Conservation (phyloP, 805 yeast genomes). For the Saccharomyces kudriavzevii region DNA sequence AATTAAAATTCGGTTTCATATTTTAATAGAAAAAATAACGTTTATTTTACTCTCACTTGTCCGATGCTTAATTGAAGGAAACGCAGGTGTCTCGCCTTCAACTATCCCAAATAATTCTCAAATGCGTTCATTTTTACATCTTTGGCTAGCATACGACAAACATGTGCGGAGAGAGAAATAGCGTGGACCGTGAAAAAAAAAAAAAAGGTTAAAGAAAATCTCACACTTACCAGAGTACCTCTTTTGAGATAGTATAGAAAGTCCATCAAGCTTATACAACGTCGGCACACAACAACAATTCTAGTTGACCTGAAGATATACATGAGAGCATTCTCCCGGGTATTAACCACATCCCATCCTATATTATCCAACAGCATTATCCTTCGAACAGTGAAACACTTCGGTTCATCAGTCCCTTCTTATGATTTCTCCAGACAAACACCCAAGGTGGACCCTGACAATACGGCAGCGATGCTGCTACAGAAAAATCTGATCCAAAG, state of each 20-base stretch:
- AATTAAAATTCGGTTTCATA: not conserved
- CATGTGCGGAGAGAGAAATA: no score
- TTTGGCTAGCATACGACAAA: not conserved
- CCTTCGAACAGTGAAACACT: not conserved
- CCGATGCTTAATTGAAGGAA: no score
- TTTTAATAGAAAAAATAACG: not conserved
- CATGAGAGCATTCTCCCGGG: not conserved
- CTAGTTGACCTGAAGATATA: not conserved
- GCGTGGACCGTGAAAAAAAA: not conserved
- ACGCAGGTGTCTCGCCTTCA: no score
- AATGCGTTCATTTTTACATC: not conserved
- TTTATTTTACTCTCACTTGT: not conserved
- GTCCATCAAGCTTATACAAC: not conserved
- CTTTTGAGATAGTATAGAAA: not conserved
- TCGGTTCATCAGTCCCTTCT: not conserved
- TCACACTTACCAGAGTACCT: not conserved
- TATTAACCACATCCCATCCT: not conserved
- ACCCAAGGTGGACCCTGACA: not conserved
- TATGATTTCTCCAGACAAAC: not conserved
- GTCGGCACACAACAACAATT: not conserved
- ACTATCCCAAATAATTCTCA: no score
- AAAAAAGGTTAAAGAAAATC: not conserved
- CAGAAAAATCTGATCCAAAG: constrained; percentile 35
- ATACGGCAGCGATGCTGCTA: constrained; percentile 27
- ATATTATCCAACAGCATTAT: not conserved